phyloP scores from a whole-genome alignment of 108 stramenopile genomes.

The Thalassiosira profunda region DNA sequence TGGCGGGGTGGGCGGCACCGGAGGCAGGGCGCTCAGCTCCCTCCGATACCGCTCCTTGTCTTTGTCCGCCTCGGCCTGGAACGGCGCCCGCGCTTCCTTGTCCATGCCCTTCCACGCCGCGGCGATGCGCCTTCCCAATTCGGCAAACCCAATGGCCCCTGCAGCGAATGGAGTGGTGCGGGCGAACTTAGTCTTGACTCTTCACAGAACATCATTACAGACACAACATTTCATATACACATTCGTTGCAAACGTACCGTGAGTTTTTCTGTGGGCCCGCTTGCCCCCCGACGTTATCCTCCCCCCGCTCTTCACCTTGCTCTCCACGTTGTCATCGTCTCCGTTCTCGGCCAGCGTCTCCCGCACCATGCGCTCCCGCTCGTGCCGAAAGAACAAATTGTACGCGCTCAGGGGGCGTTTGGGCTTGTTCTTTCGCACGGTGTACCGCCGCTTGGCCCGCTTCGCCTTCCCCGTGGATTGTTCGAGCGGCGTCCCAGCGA shows the following conservation, averaged over 20 bases:
- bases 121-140: constrained; percentile 65
- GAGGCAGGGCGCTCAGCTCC: not conserved
- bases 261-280: constrained; percentile 1
- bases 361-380: not conserved
- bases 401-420: constrained; percentile 2
- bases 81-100: constrained; percentile 45
- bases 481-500: no score
- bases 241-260: not conserved
- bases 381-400: not conserved
- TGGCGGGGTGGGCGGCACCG: no score
- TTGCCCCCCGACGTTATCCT: constrained; percentile 3
- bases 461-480: no score
- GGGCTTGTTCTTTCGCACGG: not conserved
- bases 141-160: constrained; percentile 62
- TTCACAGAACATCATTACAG: not conserved
- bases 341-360: not conserved
- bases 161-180: not conserved
- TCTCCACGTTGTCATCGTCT: not conserved
- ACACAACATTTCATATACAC: not conserved
- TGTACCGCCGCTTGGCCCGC: not conserved
- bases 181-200: no score
- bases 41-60: constrained; percentile 54
- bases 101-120: constrained; percentile 64
- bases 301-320: not conserved
- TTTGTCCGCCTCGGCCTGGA: constrained; percentile 34